Evolutionary conservation across 441 rosid genomes (phyloP).

Genomic region (Eutrema salsugineum): DNA sequence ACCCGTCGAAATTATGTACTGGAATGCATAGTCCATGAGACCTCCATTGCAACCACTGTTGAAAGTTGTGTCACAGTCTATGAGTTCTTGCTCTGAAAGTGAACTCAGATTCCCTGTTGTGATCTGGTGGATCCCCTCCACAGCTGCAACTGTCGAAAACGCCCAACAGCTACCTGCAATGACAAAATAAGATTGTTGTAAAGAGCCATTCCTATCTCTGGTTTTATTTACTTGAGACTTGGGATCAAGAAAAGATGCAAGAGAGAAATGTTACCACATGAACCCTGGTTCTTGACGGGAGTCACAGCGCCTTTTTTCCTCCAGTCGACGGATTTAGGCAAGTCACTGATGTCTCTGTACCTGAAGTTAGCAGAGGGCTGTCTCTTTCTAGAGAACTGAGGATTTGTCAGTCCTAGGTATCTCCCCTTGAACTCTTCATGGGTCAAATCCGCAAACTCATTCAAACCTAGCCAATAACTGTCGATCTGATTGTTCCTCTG

Average conservation of each 20-base stretch:
- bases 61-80: conserved; percentile 76
- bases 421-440: conserved; percentile 64
- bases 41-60: conserved; percentile 96
- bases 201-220: neutral
- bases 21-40: conserved; percentile 94
- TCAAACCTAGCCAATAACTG: conserved; percentile 69
- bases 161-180: conserved; percentile 98
- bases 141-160: conserved; percentile 93
- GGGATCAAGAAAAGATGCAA: neutral
- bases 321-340: conserved; percentile 74
- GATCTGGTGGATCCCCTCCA: conserved; percentile 89
- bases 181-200: neutral
- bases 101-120: conserved; percentile 76
- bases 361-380: conserved; percentile 34
- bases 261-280: conserved; percentile 46
- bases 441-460: conserved; percentile 63
- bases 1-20: conserved; percentile 61
- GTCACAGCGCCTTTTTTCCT: conserved; percentile 70
- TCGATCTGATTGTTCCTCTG: conserved; percentile 52
- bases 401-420: conserved; percentile 47
- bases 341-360: conserved; percentile 41
- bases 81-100: conserved; percentile 84
- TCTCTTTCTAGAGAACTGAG: conserved; percentile 31
- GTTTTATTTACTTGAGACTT: neutral
- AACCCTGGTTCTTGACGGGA: conserved; percentile 70